These are phyloP conservation scores for Aspergillus fumigatiaffinis DNA, from an alignment of 2,329 filamentous ascomycete genomes.

Conservation along the genomic window DNA sequence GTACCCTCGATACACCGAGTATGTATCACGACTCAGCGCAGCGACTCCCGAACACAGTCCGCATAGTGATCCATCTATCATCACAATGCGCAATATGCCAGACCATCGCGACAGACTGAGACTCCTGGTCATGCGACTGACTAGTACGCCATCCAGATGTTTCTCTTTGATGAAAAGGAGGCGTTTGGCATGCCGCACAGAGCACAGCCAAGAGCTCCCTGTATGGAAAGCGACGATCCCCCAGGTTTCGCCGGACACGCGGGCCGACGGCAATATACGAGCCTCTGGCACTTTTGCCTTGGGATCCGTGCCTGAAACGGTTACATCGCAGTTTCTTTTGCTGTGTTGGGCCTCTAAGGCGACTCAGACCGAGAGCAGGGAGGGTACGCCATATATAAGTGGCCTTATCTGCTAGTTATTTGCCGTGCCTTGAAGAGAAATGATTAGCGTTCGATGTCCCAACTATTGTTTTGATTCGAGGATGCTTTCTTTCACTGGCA, in stretches of 20 bases:
- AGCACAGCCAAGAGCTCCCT: slow-evolving; percentile 4
- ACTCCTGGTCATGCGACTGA: neutral
- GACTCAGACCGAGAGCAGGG: neutral
- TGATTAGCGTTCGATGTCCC: slow-evolving; percentile 18
- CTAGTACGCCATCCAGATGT: neutral
- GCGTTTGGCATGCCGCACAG: neutral
- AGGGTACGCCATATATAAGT: slow-evolving; percentile 4
- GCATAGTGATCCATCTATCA: neutral
- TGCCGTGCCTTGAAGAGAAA: slow-evolving; percentile 24
- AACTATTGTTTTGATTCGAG: slow-evolving; percentile 13
- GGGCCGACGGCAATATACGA: slow-evolving; percentile 14
- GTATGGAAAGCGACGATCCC: slow-evolving; percentile 1
- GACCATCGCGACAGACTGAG: neutral
- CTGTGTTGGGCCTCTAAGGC: slow-evolving; percentile 1
- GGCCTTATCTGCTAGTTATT: slow-evolving; percentile 7
- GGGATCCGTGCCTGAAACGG: slow-evolving; percentile 8
- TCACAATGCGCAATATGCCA: neutral
- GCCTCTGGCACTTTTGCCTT: neutral
- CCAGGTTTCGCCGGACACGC: slow-evolving; percentile 14
- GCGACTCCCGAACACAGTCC: neutral
- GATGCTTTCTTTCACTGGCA: slow-evolving; percentile 2
- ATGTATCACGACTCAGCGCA: neutral
- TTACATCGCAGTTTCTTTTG: neutral
- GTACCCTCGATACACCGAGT: neutral
- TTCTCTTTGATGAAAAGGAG: neutral